Evolutionary conservation across 371 early-diverging fungal genomes (phyloP), one percentile per base, ranked within the genome.

Genomic region (Fennellomyces sp.): DNA sequence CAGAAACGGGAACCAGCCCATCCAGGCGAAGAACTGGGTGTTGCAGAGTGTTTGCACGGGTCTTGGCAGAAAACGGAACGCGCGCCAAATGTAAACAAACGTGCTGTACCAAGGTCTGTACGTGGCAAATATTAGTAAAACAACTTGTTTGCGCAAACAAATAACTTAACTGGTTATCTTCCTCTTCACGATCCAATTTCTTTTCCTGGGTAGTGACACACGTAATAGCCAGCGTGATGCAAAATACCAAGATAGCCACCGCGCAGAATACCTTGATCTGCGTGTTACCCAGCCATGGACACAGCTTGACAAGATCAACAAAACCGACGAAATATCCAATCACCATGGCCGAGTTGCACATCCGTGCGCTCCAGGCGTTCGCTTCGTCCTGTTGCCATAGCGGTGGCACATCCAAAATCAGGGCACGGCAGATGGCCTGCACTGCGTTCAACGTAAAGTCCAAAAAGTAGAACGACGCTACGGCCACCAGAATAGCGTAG

Each of bases 1-100:
- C 41, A 87, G 60, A 55, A 84, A 87, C 0, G 93, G 91, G 63
- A 94, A 94, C 90, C 92, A 91, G n/a, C 90, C 93, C 83, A 92
- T 82, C 93, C 93, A 94, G 11, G 88, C 87, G 73, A 88, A 91
- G 66, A 94, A 88, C 55, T 94, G 94, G 0, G 89, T 86, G 54
- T 88, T 86, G 62, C 92, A 92, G 23, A 94, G 68, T 39, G 76
- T 65, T 55, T 87, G 86, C 5, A 92, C 75, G 8, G 88, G 81
- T 10, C 36, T 60, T 0, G 93, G 91, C 21, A 92, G 61, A 28
- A 64, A 69, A 36, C 83, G 70, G 52, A 87, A 81, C 2, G 86
- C 88, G 51, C 73, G 72, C 81, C 82, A 82, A 36, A 88, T 81
- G 36, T 84, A 81, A 13, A 72, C 68, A 21, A 86, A 65, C 2